These are phyloP conservation scores for Paspalum vaginatum DNA, from an alignment of 176 grass and related monocot species.

Conservation along the genomic window DNA sequence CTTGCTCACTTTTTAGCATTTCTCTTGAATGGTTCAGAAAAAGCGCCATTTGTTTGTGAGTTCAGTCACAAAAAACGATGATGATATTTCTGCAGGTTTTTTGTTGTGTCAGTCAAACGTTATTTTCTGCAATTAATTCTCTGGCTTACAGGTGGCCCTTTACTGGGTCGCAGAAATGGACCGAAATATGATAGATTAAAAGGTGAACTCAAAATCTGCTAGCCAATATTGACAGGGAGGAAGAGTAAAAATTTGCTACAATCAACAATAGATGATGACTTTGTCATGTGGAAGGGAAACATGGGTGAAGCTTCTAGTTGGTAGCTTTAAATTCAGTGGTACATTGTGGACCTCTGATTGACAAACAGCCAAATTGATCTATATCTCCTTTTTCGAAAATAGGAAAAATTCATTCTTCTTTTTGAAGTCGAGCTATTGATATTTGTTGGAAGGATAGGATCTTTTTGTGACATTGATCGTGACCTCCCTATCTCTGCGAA, in stretches of 20 bases:
- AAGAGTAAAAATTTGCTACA: conserved; percentile 21
- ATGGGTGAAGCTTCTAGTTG: not conserved
- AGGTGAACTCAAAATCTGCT: not conserved
- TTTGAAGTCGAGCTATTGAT: not conserved
- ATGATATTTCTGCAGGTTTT: not conserved
- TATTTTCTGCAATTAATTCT: conserved; percentile 5
- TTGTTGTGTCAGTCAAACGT: not conserved
- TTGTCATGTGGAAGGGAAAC: not conserved
- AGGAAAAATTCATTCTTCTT: not conserved
- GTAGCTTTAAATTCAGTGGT: not conserved
- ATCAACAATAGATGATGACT: not conserved
- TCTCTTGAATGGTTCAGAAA: not conserved
- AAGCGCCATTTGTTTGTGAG: not conserved
- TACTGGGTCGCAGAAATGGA: conserved; percentile 3
- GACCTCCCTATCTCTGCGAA: not conserved
- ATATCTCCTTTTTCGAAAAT: no score
- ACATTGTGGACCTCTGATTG: not conserved
- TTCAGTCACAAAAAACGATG: not conserved
- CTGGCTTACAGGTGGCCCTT: not conserved
- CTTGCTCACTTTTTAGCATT: not conserved
- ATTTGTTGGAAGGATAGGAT: not conserved
- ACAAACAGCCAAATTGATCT: not conserved
- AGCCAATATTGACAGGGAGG: not conserved
- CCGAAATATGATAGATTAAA: conserved; percentile 6
- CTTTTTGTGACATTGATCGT: not conserved